Conservation (phyloP, 441 rosid species). For the Manihot esculenta region DNA sequence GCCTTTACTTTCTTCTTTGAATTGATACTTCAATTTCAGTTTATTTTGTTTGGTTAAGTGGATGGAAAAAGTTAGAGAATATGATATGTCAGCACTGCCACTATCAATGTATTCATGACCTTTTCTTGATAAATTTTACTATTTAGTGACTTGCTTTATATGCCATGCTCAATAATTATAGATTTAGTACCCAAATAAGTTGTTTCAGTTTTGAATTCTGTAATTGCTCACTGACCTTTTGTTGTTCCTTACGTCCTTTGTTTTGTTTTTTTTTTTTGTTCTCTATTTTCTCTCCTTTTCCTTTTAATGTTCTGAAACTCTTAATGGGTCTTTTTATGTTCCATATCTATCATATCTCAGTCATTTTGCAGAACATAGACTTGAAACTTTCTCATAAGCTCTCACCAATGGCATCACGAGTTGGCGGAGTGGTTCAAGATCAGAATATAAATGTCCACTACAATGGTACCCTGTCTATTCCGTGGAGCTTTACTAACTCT, state of each 20-base stretch:
- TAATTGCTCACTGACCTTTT: neutral
- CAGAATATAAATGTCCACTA: slow-evolving; percentile 35
- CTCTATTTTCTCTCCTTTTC: too few species aligned
- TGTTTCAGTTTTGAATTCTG: neutral
- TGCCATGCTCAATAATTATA: neutral
- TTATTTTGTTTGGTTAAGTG: neutral
- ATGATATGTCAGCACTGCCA: neutral
- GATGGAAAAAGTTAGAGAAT: neutral
- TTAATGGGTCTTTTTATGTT: neutral
- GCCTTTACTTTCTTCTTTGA: neutral
- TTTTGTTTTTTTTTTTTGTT: too few species aligned
- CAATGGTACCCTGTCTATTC: slow-evolving; percentile 23
- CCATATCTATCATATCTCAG: neutral
- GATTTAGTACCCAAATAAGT: neutral
- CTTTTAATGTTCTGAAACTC: neutral
- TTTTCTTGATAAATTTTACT: neutral
- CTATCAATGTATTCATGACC: neutral
- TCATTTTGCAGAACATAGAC: slow-evolving; percentile 17
- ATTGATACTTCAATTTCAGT: neutral
- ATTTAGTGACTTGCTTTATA: neutral
- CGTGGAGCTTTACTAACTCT: neutral
- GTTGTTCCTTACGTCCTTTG: neutral
- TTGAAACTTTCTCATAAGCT: neutral
- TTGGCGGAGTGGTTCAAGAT: slow-evolving; percentile 37
- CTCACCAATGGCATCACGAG: slow-evolving; percentile 22